Evolutionary conservation across 768 basidiomycete genomes (phyloP).

Genomic region (Kockovaella imperatae): DNA sequence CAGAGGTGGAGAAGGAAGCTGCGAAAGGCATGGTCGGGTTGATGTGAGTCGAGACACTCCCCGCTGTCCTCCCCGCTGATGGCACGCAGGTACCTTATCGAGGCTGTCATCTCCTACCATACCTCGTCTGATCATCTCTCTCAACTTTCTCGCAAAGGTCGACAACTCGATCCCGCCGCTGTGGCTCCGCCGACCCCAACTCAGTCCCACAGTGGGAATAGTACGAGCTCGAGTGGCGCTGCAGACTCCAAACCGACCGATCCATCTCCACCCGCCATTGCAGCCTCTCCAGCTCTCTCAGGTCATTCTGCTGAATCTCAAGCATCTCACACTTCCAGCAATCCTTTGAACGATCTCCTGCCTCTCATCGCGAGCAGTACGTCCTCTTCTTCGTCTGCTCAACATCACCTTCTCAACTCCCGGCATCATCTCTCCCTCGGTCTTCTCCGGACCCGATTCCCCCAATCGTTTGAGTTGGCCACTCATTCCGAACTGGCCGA

Average conservation of each 20-base stretch:
- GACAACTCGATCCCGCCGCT: too few species aligned
- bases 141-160: too few species aligned
- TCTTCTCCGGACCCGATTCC: constrained; percentile 18
- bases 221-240: too few species aligned
- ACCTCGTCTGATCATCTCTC: constrained; percentile 19
- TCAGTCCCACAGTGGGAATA: too few species aligned
- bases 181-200: too few species aligned
- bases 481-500: constrained; percentile 26
- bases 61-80: neutral
- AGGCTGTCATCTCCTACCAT: constrained; percentile 31
- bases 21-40: constrained; percentile 33
- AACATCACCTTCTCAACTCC: constrained; percentile 17
- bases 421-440: constrained; percentile 24
- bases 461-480: constrained; percentile 23
- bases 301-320: constrained; percentile 15
- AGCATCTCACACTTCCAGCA: constrained; percentile 3
- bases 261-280: neutral
- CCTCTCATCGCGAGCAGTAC: constrained; percentile 16
- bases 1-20: constrained; percentile 16
- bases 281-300: neutral
- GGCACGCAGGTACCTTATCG: constrained; percentile 27
- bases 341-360: constrained; percentile 20
- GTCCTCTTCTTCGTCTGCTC: constrained; percentile 11
- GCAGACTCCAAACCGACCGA: too few species aligned
- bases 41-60: constrained; percentile 24